phyloP scores from a whole-genome alignment of 2,329 filamentous ascomycete genomes.

The Metarhizium brunneum region DNA sequence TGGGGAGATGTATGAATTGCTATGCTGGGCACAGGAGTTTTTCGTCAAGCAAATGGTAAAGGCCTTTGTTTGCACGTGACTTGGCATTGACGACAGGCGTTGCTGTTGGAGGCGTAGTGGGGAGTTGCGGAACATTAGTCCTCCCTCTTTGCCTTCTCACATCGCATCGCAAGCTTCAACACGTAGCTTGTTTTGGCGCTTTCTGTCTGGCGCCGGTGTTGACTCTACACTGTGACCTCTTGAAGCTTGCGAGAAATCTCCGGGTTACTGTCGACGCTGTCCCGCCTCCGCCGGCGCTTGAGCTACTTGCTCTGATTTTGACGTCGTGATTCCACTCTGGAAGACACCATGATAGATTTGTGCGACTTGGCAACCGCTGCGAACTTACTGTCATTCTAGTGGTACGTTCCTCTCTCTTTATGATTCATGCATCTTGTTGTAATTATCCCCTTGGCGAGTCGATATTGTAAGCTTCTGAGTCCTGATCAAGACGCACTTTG shows the following conservation, averaged over 20 bases:
- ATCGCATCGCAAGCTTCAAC: slow-evolving; percentile 18
- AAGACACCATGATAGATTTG: slow-evolving; percentile 34
- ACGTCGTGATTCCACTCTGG: slow-evolving; percentile 13
- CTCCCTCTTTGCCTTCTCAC: slow-evolving; percentile 7
- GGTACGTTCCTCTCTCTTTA: slow-evolving; percentile 20
- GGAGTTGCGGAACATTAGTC: slow-evolving; percentile 15
- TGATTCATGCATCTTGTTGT: neutral
- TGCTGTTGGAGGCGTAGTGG: slow-evolving; percentile 4
- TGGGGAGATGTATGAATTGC: too few species aligned
- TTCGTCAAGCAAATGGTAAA: too few species aligned
- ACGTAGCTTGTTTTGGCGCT: slow-evolving; percentile 16
- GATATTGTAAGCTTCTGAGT: neutral
- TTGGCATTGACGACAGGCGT: neutral
- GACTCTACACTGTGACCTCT: neutral
- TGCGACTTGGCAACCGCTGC: slow-evolving; percentile 20
- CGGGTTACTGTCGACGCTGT: neutral
- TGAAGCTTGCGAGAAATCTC: neutral
- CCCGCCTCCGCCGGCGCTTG: neutral
- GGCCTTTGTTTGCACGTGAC: neutral
- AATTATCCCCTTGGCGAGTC: neutral
- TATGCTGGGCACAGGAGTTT: too few species aligned
- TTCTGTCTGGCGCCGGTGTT: slow-evolving; percentile 9
- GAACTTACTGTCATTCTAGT: slow-evolving; percentile 29
- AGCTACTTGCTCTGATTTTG: slow-evolving; percentile 7
- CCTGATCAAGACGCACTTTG: neutral